Base-by-base conservation (phyloP, 1,284 basidiomycete species). In the Ceratobasidium sp. region DNA sequence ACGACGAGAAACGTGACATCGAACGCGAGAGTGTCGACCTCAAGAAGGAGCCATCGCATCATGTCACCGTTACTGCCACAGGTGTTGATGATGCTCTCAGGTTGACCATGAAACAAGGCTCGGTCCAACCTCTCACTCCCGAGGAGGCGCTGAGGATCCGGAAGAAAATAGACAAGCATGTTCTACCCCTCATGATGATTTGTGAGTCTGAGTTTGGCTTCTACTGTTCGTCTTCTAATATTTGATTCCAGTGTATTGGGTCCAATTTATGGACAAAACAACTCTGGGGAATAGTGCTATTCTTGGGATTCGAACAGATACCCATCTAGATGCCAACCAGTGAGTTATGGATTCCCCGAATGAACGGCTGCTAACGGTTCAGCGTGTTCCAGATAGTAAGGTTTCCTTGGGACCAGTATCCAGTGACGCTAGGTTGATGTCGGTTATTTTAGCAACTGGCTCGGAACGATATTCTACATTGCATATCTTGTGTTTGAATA, bases 391-490 rank as follows among this genome's bases (percentile, higher is more conserved):
- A 68, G 65, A 56, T 68, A 68, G 65, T 68, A 40, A 68, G 65
- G n/a, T 20, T 38, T 38, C 27, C 7, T 2, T 20, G 35, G 22
- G 35, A 32, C n/a, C 32, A 6, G 35, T 35, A 13, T 27, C 17
- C 25, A 35, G 32, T 35, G 10, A 17, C 10, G 29, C n/a, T 15
- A 45, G 22, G 32, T 35, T 27, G 7, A 56, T 22, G n/a, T 27
- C 22, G 6, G 10, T 27, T 6, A 25, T 20, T 13, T 13, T 20
- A 68, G 65, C 57, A 78, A 77, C 67, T 76, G 74, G 40, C 72
- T 78, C 29, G 73, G 75, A 29, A 73, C 77, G 0, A 77, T 77
- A 3, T 79, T 79, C 73, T 78, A 79, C 70, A 73, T 78, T 50
- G 78, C 77, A 1, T 77, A 75, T 58, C 57, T 78, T 20, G 71